Evolutionary conservation across 495 filamentous ascomycete genomes (phyloP).

Genomic region (Clohesyomyces aquaticus): DNA sequence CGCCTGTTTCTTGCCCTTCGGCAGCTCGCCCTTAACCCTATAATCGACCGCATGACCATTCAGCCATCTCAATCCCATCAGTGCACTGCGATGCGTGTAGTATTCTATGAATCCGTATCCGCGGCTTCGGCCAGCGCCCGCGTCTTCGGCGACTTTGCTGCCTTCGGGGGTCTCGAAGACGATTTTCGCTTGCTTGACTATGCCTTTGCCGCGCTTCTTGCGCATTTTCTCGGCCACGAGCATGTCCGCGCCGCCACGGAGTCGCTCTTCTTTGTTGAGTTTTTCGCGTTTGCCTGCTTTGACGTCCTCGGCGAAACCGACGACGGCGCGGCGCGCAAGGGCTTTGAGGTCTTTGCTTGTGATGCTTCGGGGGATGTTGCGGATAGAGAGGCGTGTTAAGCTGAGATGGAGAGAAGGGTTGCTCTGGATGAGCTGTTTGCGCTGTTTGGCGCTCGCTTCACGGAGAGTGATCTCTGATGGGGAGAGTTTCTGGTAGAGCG

Average conservation of each 20-base stretch:
- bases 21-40: constrained; percentile 39
- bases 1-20: constrained; percentile 42
- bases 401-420: constrained; percentile 90
- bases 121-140: constrained; percentile 76
- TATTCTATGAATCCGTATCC: constrained; percentile 99
- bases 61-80: constrained; percentile 93
- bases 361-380: constrained; percentile 85
- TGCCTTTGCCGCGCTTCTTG: constrained; percentile 82
- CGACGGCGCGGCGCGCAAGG: constrained; percentile 84
- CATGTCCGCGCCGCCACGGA: constrained; percentile 78
- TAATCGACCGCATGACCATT: constrained; percentile 77
- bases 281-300: constrained; percentile 70
- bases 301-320: constrained; percentile 90
- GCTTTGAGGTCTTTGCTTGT: constrained; percentile 89
- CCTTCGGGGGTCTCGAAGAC: constrained; percentile 86
- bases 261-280: constrained; percentile 83
- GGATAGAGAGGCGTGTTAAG: constrained; percentile 88
- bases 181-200: constrained; percentile 94
- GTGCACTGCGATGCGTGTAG: constrained; percentile 85
- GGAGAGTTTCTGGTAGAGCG: constrained; percentile 73
- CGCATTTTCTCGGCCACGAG: constrained; percentile 73
- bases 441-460: constrained; percentile 83
- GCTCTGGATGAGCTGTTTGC: constrained; percentile 83
- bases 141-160: constrained; percentile 73
- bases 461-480: constrained; percentile 84